Base-by-base conservation (phyloP, 1,139 yeast genomes). In the Scheffersomyces lignicola region DNA sequence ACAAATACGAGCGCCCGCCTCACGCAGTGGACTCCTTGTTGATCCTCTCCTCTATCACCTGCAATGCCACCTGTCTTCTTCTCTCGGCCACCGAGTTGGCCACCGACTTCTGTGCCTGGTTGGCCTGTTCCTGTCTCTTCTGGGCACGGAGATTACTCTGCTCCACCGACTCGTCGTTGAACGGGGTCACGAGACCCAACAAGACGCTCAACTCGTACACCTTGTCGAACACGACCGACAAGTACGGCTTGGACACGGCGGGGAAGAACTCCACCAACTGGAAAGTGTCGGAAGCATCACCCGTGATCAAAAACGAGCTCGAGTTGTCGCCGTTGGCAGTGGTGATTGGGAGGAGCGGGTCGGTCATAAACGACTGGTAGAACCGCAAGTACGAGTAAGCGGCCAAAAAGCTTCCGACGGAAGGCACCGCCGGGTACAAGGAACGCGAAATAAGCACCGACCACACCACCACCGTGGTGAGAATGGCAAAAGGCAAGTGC, bases 281-380 rank as follows among this genome's bases (percentile, higher is more conserved):
- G 67, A 90, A 90, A 1, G 95, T 84, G 49, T 89, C 96, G 1
- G 95, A 83, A 0, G 96, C 95, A 57, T 89, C 96, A 29, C 97
- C 97, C 24, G 73, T 61, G 18, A 79, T 58, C 16, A 67, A 57
- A 11, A 67, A 39, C 2, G 52, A 37, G 17, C 46, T 40, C 17
- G 56, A 43, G n/a, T 42, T 41, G 14, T 51, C 59, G 21, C 53
- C 54, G 32, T 53, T 53, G 12, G 60, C 57, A 5, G 54, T 48
- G 4, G 69, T 54, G 18, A 69, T 58, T 41, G 70, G 78, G 40
- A 60, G 63, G 39, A 59, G 53, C 30, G 64, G 74, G 43, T 58
- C 75, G 17, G 55, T 47, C 8, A 55, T 39, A 34, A 67, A 59
- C 15, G 71, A 55, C 52, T 87, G 92, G 63, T 65, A 81, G 55